Evolutionary conservation across 306 rosid species (phyloP).

Genomic region (Lathyrus oleraceus): DNA sequence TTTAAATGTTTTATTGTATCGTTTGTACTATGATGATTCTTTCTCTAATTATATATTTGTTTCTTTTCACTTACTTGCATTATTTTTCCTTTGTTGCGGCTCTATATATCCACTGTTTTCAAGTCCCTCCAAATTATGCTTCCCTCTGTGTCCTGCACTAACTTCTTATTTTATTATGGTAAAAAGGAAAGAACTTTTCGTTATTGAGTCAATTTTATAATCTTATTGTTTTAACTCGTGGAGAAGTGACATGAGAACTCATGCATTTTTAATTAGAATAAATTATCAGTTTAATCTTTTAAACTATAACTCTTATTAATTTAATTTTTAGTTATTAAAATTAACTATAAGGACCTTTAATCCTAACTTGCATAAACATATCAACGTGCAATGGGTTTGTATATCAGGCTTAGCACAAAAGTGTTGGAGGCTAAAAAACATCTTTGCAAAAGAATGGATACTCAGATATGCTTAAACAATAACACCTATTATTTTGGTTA

Average conservation of each 20-base stretch:
- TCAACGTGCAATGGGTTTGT: no score
- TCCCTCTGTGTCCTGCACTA: not conserved
- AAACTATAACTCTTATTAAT: no score
- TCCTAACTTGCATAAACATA: no score
- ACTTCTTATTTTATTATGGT: not conserved
- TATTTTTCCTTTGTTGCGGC: not conserved
- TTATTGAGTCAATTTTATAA: not conserved
- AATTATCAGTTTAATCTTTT: no score
- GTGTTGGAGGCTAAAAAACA: no score
- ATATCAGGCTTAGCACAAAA: no score
- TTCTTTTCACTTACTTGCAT: not conserved
- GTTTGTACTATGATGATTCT: not conserved
- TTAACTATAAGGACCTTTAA: no score
- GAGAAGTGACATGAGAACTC: not conserved
- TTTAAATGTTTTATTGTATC: not conserved
- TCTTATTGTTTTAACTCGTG: not conserved
- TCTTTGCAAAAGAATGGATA: no score
- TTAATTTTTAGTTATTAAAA: no score
- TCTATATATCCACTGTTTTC: not conserved
- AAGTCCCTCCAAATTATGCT: constrained; percentile 2
- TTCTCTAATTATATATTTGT: not conserved
- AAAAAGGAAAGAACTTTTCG: not conserved
- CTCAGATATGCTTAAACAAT: no score
- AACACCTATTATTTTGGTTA: no score
- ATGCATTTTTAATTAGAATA: no score